Evolutionary conservation across 1,284 basidiomycete genomes (phyloP), one percentile per base, ranked within the genome.

Genomic region (Pseudozyma tsukubaensis): DNA sequence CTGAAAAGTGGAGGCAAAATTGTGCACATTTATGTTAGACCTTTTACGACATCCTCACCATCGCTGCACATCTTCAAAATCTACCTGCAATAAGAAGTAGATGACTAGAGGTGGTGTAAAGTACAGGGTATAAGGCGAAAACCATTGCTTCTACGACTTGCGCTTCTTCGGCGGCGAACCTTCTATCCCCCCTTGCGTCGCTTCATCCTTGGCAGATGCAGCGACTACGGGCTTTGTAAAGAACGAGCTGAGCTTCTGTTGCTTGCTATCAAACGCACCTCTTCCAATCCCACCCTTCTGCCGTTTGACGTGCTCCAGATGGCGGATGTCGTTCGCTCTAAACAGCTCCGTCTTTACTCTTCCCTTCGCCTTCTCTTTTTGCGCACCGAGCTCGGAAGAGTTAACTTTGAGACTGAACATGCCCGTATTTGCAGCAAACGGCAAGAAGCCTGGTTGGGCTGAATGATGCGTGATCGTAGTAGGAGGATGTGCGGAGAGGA

Each of bases 361-460:
- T 29, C 24, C 39, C 36, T 39, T 44, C 0, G 14, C 39, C 37
- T 34, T 13, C 10, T 3, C 50, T 16, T 21, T 35, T 34, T 35
- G 16, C 8, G 11, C 34, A 40, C 19, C 32, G 13, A 16, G 5
- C 3, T 13, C 5, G 18, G 7, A 35, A 8, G 59, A 19, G 16
- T 66, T 45, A 18, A 77, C 62, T 47, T 60, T 65, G 43, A 78
- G 62, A 35, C 66, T 69, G 60, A 73, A 78, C 49, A 70, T 71
- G 58, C 76, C 76, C n/a, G 76, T 78, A 18, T 78, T 78, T 4
- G 70, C 59, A 24, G 76, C 73, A 47, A 78, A 78, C 1, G 73
- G 76, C 7, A 72, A 29, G 29, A 65, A 69, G 1, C 52, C 50
- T 4, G 64, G 61, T 49, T 62, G 64, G 14, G 42, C 58, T 36